Base-by-base conservation (phyloP, 306 rosid species). In the Citrullus colocynthis region DNA sequence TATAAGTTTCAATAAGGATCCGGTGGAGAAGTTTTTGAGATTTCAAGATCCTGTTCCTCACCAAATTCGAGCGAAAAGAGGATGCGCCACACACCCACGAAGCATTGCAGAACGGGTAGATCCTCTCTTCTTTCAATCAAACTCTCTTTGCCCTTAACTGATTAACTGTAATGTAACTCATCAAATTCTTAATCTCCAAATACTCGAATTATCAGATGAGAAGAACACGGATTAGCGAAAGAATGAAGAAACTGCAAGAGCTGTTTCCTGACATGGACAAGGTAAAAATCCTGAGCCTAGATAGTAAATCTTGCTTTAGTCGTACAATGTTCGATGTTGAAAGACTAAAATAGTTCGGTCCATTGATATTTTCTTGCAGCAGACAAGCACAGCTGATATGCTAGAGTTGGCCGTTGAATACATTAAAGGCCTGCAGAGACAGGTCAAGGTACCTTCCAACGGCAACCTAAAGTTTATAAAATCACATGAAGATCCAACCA, bases 61-160 rank as follows among this genome's bases (percentile, higher is more conserved):
- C 79, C 90, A 91, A 87, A 83, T 81, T 80, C 85, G 98, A 61
- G 98, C 98, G 37, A 93, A 93, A 85, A 78, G 98, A 86, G 98
- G 98, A 73, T 93, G 84, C 17, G 98, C 98, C 71, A 93, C 98
- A 59, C 98, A 93, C 77, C 98, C 98, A 3, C 87, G 98, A 82
- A 93, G 97, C 90, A 91, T 93, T 78, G 98, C 98, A 36, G 98
- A 93, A 83, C 86, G 98, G 93, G 98, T 79, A 75, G 51, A 24
- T 57, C 16, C 44, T 81, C 49, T 52, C 28, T 80, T 64, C 1
- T 13, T 10, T 56, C 41, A 42, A 16, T 18, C 11, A 45, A 20
- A 36, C 45, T 32, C 58, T 34, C 45, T 49, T 74, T 15, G 21
- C 37, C 7, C 60, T 71, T 24, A n/a, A 72, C 77, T 72, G 7